Conservation (phyloP, 2,329 filamentous ascomycete genomes). For the Coleophoma cylindrospora region DNA sequence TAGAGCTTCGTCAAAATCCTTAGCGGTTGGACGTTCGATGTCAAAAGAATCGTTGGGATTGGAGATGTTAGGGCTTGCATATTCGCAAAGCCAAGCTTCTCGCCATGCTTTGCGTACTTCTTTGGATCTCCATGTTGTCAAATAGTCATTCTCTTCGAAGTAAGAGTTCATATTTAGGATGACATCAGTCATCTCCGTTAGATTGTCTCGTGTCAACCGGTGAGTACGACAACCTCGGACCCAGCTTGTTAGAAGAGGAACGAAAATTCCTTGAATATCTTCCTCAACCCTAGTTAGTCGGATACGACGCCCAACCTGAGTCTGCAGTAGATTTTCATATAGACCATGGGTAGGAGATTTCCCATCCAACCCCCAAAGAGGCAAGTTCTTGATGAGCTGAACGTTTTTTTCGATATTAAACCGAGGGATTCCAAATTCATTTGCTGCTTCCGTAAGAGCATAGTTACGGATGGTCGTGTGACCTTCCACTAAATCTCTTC, state of each 20-base stretch:
- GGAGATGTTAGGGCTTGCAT: constrained; percentile 29
- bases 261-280: constrained; percentile 39
- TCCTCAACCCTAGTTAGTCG: constrained; percentile 28
- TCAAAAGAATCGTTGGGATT: constrained; percentile 21
- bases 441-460: constrained; percentile 48
- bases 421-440: constrained; percentile 48
- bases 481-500: constrained; percentile 48
- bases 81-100: constrained; percentile 39
- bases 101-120: constrained; percentile 39
- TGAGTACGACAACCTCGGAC: constrained; percentile 40
- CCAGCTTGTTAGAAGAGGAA: constrained; percentile 37
- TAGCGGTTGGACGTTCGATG: constrained; percentile 27
- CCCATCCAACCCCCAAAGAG: constrained; percentile 49
- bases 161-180: constrained; percentile 42
- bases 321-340: constrained; percentile 47
- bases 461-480: constrained; percentile 48
- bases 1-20: constrained; percentile 26
- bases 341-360: constrained; percentile 47
- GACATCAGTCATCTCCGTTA: constrained; percentile 38
- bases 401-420: constrained; percentile 51
- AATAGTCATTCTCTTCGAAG: constrained; percentile 43
- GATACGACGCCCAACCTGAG: constrained; percentile 37
- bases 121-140: constrained; percentile 39
- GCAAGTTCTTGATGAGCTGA: constrained; percentile 47
- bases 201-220: constrained; percentile 33